phyloP scores from a whole-genome alignment of 768 basidiomycete species.

The Phaeotremella skinneri region DNA sequence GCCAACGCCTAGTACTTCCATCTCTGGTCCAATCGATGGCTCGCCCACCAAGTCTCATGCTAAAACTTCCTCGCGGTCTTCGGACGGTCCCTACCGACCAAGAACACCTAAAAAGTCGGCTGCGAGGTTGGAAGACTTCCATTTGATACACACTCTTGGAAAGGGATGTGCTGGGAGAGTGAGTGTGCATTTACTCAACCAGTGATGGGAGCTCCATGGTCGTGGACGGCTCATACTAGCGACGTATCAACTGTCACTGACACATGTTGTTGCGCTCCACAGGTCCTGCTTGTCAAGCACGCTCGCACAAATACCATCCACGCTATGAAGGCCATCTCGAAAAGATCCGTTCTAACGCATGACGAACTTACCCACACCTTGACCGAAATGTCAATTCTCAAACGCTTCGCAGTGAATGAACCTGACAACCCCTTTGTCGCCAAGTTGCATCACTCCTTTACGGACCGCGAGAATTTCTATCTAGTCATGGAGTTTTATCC shows the following conservation, averaged over 20 bases:
- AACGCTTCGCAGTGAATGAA: constrained; percentile 76
- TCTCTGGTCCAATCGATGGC: not conserved
- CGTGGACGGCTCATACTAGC: not conserved
- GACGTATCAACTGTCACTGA: not conserved
- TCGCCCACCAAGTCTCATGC: not conserved
- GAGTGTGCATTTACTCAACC: constrained; percentile 8
- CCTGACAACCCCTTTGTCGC: constrained; percentile 86
- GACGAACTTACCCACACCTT: constrained; percentile 95
- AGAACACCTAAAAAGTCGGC: not conserved
- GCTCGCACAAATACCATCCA: constrained; percentile 70
- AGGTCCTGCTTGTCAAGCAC: constrained; percentile 74
- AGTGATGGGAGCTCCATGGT: not conserved
- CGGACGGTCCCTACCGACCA: not conserved
- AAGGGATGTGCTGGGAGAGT: constrained; percentile 98
- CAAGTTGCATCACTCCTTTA: constrained; percentile 94
- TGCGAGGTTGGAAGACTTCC: constrained; percentile 73
- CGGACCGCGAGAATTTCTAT: constrained; percentile 95
- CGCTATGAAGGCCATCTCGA: constrained; percentile 96
- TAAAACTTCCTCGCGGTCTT: too few relatives aligned
- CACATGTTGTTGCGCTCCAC: not conserved
- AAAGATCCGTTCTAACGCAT: constrained; percentile 92
- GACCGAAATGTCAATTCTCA: constrained; percentile 92
- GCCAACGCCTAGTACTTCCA: not conserved
- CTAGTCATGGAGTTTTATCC: constrained; percentile 72
- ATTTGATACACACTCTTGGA: constrained; percentile 93